phyloP scores from a whole-genome alignment of 768 basidiomycete species.

The Phaeotremella fagi region DNA sequence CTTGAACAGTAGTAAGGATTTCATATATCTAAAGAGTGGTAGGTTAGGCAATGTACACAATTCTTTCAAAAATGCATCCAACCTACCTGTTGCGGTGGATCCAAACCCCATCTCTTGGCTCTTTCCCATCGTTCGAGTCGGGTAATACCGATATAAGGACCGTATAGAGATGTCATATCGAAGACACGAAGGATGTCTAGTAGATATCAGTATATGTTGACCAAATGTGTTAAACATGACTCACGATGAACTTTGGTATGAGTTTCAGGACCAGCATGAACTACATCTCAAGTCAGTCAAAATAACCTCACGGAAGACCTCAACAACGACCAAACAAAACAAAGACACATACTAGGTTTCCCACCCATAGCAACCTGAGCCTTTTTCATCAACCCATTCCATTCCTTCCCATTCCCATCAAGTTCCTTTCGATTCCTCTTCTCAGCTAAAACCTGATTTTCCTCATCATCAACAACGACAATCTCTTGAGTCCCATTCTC shows the following conservation, averaged over 20 bases:
- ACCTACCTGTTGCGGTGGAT: slow-evolving; percentile 72
- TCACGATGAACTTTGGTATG: slow-evolving; percentile 43
- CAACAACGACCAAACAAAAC: neutral
- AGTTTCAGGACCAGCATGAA: slow-evolving; percentile 41
- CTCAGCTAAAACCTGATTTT: slow-evolving; percentile 1
- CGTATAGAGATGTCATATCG: slow-evolving; percentile 45
- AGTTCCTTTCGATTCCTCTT: slow-evolving; percentile 16
- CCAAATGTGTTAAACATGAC: slow-evolving; percentile 5
- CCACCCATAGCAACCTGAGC: slow-evolving; percentile 58
- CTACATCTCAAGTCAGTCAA: slow-evolving; percentile 21
- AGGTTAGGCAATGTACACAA: slow-evolving; percentile 1
- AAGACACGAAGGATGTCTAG: slow-evolving; percentile 44
- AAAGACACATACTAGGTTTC: slow-evolving; percentile 57
- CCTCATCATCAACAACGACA: slow-evolving; percentile 1
- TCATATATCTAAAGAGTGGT: slow-evolving; percentile 60
- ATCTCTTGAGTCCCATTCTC: neutral
- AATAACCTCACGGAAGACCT: too few species aligned
- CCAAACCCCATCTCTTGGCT: slow-evolving; percentile 68
- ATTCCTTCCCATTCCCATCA: slow-evolving; percentile 55
- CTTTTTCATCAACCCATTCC: slow-evolving; percentile 54
- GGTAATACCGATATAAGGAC: slow-evolving; percentile 50
- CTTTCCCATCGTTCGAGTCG: slow-evolving; percentile 84
- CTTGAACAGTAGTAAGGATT: slow-evolving; percentile 69
- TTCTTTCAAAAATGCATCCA: neutral
- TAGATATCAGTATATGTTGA: neutral